These are phyloP conservation scores for Diplodia mutila DNA, from an alignment of 2,329 filamentous ascomycete genomes.

Conservation along the genomic window DNA sequence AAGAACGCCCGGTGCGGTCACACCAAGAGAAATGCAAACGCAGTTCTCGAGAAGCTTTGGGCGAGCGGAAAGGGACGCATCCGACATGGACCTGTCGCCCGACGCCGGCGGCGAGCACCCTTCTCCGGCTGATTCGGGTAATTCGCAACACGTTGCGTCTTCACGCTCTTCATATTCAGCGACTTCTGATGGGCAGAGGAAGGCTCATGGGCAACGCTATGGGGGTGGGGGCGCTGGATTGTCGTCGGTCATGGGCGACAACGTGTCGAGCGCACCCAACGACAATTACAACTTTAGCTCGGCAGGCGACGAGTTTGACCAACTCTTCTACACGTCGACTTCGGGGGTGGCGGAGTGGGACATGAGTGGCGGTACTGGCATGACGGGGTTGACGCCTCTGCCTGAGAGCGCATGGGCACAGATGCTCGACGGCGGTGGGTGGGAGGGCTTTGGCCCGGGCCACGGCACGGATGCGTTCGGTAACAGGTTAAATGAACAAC, in stretches of 20 bases:
- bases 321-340: slow-evolving; percentile 19
- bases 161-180: slow-evolving; percentile 43
- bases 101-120: slow-evolving; percentile 36
- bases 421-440: slow-evolving; percentile 36
- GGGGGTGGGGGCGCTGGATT: slow-evolving; percentile 28
- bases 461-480: slow-evolving; percentile 20
- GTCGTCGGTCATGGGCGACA: slow-evolving; percentile 8
- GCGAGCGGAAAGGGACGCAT: slow-evolving; percentile 27
- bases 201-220: slow-evolving; percentile 27
- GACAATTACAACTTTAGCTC: slow-evolving; percentile 28
- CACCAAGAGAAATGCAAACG: neutral
- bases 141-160: slow-evolving; percentile 39
- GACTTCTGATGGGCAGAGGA: slow-evolving; percentile 31
- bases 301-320: slow-evolving; percentile 35
- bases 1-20: slow-evolving; percentile 8
- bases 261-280: slow-evolving; percentile 19
- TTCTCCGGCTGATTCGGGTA: slow-evolving; percentile 37
- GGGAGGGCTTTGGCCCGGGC: slow-evolving; percentile 22
- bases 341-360: slow-evolving; percentile 33
- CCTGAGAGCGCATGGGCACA: slow-evolving; percentile 38
- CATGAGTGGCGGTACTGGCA: slow-evolving; percentile 28
- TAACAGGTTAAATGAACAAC: slow-evolving; percentile 21
- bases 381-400: slow-evolving; percentile 39
- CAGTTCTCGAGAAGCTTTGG: neutral
- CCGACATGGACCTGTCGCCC: slow-evolving; percentile 43